Evolutionary conservation across 1,139 yeast genomes (phyloP), one percentile per base, ranked within the genome.

Genomic region (Arxiozyma slooffiae): DNA sequence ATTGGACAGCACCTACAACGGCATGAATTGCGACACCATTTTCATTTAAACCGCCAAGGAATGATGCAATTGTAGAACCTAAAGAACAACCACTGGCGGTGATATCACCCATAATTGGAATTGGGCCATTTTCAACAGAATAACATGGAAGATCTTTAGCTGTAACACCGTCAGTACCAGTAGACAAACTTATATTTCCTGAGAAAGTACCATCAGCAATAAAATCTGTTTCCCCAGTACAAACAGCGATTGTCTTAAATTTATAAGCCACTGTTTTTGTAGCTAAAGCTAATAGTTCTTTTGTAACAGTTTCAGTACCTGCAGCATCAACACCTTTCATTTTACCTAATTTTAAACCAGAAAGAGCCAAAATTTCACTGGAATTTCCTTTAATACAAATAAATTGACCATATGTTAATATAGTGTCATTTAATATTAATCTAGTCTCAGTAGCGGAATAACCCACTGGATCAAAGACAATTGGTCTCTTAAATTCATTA

Each of bases 61-160:
- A 77, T 0, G 86, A 74, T 0, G 86, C 82, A 50, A 88, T 78
- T 0, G 80, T 76, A 48, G 92, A 81, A 1, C 95, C 96, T 46
- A 88, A 70, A 0, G 92, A 78, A 57, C 97, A 90, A 0, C 97
- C 97, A 2, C 94, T 76, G 0, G 96, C 97, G 0, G 97, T 89
- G n/a, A 89, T 77, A 16, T 71, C 64, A 0, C 85, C 85, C 85
- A 89, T 82, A 44, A 82, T 61, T 20, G 71, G 67, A 57, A 81
- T 77, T 0, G 96, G 94, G 16, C 92, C 94, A 2, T 63, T 55
- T 4, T 80, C 65, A 3, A 67, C 57, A 9, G 61, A 61, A 1
- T 60, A 60, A 18, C 69, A 57, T 4, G 64, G 64, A 9, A 64
- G 53, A 9, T 64, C 63, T n/a, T 64, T 66, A 3, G 67, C 55